Evolutionary conservation across 495 filamentous ascomycete genomes (phyloP).

Genomic region (Aspergillus funiculosus): DNA sequence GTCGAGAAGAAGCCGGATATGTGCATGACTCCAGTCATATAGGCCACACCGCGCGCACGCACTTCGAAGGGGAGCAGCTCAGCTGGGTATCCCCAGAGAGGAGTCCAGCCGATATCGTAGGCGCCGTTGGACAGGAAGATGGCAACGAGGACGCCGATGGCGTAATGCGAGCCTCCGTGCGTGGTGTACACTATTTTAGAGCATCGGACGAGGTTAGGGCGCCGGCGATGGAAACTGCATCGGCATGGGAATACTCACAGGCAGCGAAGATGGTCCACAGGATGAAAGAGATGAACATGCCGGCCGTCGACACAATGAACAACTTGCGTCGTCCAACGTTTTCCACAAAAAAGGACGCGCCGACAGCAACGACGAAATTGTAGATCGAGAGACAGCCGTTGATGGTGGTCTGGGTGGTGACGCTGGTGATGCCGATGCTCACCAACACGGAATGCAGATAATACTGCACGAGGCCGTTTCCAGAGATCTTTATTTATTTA

Average conservation of each 20-base stretch:
- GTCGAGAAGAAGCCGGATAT: constrained; percentile 6
- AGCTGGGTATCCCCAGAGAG: constrained; percentile 6
- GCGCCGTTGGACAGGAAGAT: constrained; percentile 9
- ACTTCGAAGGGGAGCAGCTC: constrained; percentile 3
- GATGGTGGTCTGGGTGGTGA: not conserved
- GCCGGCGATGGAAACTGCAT: not conserved
- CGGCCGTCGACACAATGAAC: not conserved
- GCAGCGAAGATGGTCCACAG: constrained; percentile 6
- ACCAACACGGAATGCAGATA: not conserved
- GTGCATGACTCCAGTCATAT: constrained; percentile 7
- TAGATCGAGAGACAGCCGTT: constrained; percentile 1
- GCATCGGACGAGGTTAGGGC: not conserved
- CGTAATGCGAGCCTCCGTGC: not conserved
- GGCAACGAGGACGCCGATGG: constrained; percentile 3
- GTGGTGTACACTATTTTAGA: not conserved
- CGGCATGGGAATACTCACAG: not conserved
- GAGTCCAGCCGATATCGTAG: constrained; percentile 7
- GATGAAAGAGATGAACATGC: constrained; percentile 1
- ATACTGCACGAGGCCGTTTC: not conserved
- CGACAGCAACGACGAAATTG: not conserved
- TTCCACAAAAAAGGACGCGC: not conserved
- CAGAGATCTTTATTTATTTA: no score
- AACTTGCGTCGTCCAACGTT: not conserved
- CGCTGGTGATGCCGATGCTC: constrained; percentile 2
- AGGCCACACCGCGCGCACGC: not conserved